Conservation (phyloP, 129 eudicot species). For the Flaveria bidentis region DNA sequence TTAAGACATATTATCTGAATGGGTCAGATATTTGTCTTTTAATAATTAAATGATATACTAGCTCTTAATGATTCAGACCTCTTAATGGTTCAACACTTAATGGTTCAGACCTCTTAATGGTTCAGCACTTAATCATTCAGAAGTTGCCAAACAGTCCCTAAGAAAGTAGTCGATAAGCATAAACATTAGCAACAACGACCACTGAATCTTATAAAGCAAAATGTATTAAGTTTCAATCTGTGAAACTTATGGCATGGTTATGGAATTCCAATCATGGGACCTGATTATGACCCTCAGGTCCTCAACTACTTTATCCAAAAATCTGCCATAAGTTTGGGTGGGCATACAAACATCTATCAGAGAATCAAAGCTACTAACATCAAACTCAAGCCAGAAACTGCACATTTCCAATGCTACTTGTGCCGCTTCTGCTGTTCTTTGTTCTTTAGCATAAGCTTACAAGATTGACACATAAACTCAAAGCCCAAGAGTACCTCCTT, state of each 20-base stretch:
- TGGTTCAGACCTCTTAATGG: no score
- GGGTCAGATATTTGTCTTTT: no score
- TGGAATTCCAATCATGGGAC: constrained; percentile 95
- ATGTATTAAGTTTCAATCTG: constrained; percentile 23
- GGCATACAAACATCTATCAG: constrained; percentile 83
- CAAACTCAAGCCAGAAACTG: constrained; percentile 67
- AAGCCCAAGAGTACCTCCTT: constrained; percentile 66
- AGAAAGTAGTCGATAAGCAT: not conserved
- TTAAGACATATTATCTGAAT: no score
- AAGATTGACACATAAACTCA: constrained; percentile 85
- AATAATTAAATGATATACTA: no score
- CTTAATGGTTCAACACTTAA: no score
- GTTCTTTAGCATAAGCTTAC: constrained; percentile 76
- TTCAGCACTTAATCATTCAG: no score
- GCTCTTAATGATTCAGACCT: no score
- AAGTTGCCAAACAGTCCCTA: no score
- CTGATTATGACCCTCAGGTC: constrained; percentile 80
- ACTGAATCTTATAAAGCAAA: not conserved
- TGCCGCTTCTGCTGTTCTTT: constrained; percentile 88
- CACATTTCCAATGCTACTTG: constrained; percentile 72
- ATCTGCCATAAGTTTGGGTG: constrained; percentile 94
- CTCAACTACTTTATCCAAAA: constrained; percentile 84
- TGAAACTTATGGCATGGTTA: constrained; percentile 50
- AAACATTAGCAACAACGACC: not conserved
- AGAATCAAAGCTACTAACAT: constrained; percentile 61